Conservation (phyloP, 2,329 filamentous ascomycete species). For the Harringtonia lauricola region DNA sequence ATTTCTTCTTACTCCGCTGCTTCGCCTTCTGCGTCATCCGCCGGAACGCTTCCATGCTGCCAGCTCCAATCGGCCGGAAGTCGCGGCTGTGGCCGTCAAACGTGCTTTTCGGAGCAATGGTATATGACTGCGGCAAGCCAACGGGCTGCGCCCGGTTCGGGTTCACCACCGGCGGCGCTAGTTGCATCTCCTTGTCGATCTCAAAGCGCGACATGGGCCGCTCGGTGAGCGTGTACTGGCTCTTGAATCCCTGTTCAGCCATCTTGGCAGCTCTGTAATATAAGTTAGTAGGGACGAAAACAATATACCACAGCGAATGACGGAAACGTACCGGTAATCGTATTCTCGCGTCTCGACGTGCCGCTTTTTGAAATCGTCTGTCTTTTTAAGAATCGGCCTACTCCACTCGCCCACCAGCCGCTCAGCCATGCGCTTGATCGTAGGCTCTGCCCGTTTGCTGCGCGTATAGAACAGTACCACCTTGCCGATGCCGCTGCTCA, state of each 20-base stretch:
- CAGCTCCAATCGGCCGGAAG: conserved; percentile 50
- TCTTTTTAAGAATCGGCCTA: conserved; percentile 83
- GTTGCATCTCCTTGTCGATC: conserved; percentile 44
- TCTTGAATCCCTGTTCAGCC: conserved; percentile 26
- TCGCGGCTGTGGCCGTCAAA: conserved; percentile 40
- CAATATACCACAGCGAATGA: neutral
- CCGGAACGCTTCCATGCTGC: conserved; percentile 52
- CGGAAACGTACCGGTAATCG: conserved; percentile 43
- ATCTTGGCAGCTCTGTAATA: conserved; percentile 39
- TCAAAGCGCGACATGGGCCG: conserved; percentile 31
- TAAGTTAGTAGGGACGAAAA: neutral
- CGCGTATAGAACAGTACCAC: conserved; percentile 96
- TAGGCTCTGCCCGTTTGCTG: conserved; percentile 77
- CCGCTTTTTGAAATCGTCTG: conserved; percentile 88
- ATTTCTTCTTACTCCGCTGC: conserved; percentile 14
- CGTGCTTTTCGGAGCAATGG: conserved; percentile 49
- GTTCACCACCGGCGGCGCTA: conserved; percentile 40
- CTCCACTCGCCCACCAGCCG: conserved; percentile 93
- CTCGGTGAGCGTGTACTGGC: conserved; percentile 39
- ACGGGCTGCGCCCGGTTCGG: conserved; percentile 46
- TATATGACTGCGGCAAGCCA: conserved; percentile 45
- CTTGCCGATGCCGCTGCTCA: conserved; percentile 90
- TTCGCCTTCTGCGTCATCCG: conserved; percentile 56
- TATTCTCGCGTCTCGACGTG: conserved; percentile 52
- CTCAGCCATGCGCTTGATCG: conserved; percentile 90